Conservation (phyloP, 2,329 filamentous ascomycete species). For the Cercospora zeina region DNA sequence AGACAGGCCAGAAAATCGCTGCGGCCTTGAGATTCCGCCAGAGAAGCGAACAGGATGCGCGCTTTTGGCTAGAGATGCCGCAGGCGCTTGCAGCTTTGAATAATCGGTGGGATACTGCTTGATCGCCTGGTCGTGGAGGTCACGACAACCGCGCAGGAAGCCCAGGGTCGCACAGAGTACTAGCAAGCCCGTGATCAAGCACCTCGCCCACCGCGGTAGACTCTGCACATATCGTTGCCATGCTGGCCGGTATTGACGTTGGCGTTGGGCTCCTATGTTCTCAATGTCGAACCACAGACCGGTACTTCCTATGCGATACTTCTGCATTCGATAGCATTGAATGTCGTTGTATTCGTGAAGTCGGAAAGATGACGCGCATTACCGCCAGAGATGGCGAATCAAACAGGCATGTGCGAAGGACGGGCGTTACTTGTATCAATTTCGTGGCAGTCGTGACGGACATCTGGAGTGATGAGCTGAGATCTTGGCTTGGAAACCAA, state of each 20-base stretch:
- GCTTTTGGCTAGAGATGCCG: background rate
- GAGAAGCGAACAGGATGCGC: slow-evolving; percentile 16
- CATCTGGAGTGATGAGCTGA: background rate
- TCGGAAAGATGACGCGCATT: background rate
- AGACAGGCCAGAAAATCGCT: background rate
- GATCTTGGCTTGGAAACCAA: background rate
- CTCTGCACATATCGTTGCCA: slow-evolving; percentile 13
- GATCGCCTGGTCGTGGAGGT: slow-evolving; percentile 23
- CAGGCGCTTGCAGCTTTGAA: slow-evolving; percentile 4
- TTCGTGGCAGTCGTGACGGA: slow-evolving; percentile 4
- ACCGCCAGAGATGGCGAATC: background rate
- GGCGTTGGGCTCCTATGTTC: slow-evolving; percentile 4
- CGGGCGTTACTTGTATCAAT: background rate
- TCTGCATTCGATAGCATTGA: slow-evolving; percentile 11
- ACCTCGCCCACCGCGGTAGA: slow-evolving; percentile 17
- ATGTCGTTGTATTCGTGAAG: background rate
- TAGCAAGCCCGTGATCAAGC: slow-evolving; percentile 1
- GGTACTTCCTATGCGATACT: slow-evolving; percentile 8
- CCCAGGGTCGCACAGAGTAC: slow-evolving; percentile 14
- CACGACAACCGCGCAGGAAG: slow-evolving; percentile 16
- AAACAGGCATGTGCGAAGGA: background rate
- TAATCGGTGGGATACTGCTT: slow-evolving; percentile 26
- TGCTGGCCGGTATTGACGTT: slow-evolving; percentile 10
- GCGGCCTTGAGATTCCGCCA: background rate
- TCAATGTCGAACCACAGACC: slow-evolving; percentile 17